Evolutionary conservation across 1,139 yeast species (phyloP).

Genomic region (Yamadazyma buinensis): DNA sequence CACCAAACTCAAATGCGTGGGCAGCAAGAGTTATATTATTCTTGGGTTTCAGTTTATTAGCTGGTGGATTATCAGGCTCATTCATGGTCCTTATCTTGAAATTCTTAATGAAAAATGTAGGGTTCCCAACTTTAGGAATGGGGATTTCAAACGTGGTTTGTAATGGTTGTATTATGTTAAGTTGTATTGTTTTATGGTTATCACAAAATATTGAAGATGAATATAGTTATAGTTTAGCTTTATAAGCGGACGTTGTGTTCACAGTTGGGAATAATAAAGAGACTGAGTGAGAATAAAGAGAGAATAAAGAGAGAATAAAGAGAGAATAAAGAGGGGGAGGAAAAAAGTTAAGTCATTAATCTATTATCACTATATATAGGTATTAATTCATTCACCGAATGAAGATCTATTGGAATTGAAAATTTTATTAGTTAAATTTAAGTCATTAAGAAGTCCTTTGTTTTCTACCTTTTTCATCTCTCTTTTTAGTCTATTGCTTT

Average conservation of each 20-base stretch:
- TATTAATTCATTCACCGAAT: constrained; percentile 4
- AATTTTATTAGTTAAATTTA: neutral
- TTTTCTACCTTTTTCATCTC: too few species aligned
- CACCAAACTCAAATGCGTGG: constrained; percentile 71
- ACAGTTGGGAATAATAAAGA: too few species aligned
- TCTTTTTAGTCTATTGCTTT: too few species aligned
- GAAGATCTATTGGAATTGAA: constrained; percentile 3
- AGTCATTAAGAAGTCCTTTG: too few species aligned
- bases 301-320: too few species aligned
- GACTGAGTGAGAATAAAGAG: too few species aligned
- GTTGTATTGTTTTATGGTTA: constrained; percentile 86
- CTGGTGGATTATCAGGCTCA: constrained; percentile 93
- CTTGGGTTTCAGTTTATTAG: constrained; percentile 85
- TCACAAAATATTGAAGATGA: constrained; percentile 95
- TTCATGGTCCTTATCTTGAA: constrained; percentile 83
- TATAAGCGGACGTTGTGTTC: constrained; percentile 48
- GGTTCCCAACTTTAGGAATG: constrained; percentile 90
- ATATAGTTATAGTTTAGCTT: constrained; percentile 84
- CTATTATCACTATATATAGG: constrained; percentile 4
- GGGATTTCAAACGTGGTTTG: constrained; percentile 86
- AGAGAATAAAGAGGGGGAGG: too few species aligned
- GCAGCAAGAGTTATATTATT: constrained; percentile 89
- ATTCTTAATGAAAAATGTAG: constrained; percentile 72
- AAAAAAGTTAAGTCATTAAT: constrained; percentile 1
- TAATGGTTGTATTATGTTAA: constrained; percentile 75